Conservation (phyloP, 176 grass and related monocot genomes). For the Avena eriantha region DNA sequence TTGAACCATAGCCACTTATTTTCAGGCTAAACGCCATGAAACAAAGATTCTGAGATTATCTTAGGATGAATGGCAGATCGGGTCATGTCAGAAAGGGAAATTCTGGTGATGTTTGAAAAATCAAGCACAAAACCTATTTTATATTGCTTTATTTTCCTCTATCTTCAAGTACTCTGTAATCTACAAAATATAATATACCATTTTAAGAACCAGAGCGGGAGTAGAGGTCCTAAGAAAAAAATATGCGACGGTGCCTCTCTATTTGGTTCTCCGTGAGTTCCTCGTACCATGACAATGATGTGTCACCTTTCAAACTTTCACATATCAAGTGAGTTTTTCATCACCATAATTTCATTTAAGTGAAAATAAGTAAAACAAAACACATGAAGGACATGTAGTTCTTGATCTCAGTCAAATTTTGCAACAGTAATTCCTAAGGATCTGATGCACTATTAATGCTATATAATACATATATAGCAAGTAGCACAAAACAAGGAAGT, state of each 20-base stretch:
- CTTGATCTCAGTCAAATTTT: background rate
- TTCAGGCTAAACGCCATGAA: conserved; percentile 43
- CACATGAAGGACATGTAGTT: background rate
- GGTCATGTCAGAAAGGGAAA: conserved; percentile 26
- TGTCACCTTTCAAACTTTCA: conserved; percentile 9
- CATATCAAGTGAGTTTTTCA: conserved; percentile 28
- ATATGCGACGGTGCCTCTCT: background rate
- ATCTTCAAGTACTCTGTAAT: background rate
- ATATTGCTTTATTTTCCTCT: background rate
- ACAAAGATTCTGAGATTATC: conserved; percentile 57
- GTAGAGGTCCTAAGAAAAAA: conserved; percentile 8
- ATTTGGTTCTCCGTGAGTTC: background rate
- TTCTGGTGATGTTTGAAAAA: conserved; percentile 10
- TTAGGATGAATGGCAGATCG: conserved; percentile 29
- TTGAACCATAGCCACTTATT: conserved; percentile 58
- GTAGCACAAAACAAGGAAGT: background rate
- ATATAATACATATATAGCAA: background rate
- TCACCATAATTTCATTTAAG: conserved; percentile 27
- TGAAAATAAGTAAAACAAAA: background rate
- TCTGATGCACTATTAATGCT: background rate
- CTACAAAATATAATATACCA: conserved; percentile 24
- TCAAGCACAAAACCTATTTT: conserved; percentile 26
- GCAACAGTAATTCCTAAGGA: background rate
- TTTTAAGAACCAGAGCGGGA: background rate
- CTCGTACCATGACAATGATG: background rate